Evolutionary conservation across 176 grass and related monocot species (phyloP).

Genomic region (bread wheat (Triticum aestivum)): IWGSC_CS_RefSeq_v2.1 NC_057811.1:405934131-405934630

Average conservation of each 20-base stretch:
- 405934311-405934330: not conserved
- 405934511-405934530: not conserved
- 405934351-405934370: too few relatives aligned
- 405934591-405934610: too few relatives aligned
- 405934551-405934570: too few relatives aligned
- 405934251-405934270: not conserved
- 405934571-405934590: too few relatives aligned
- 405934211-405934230: not conserved
- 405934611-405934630: too few relatives aligned
- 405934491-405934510: not conserved
- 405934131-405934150: conserved; percentile 9
- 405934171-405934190: conserved; percentile 18
- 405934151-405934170: conserved; percentile 38
- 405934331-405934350: not conserved
- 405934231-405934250: not conserved
- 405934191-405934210: conserved; percentile 36
- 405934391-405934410: not conserved
- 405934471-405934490: not conserved
- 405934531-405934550: too few relatives aligned
- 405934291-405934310: conserved; percentile 22
- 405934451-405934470: not conserved
- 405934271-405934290: conserved; percentile 9
- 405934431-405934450: too few relatives aligned
- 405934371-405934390: too few relatives aligned
- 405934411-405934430: not conserved